Conservation (phyloP, 2,329 filamentous ascomycete genomes). For the Aspergillus clavatus region DNA sequence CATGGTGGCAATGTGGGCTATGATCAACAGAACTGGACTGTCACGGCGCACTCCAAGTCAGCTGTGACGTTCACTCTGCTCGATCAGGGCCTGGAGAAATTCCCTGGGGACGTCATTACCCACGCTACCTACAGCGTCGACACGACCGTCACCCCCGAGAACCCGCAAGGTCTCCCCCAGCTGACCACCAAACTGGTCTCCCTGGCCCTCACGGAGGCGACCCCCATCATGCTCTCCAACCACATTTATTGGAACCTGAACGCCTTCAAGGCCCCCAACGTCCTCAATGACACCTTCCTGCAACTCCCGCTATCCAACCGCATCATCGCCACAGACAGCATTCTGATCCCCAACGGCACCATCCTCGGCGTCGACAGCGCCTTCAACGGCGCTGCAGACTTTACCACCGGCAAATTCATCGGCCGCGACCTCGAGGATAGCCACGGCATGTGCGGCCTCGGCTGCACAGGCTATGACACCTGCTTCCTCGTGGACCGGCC, state of each 20-base stretch:
- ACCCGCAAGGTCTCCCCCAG: slow-evolving; percentile 39
- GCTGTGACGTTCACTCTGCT: slow-evolving; percentile 46
- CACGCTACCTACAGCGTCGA: slow-evolving; percentile 44
- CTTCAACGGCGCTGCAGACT: slow-evolving; percentile 47
- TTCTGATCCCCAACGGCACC: slow-evolving; percentile 69
- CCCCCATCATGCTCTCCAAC: slow-evolving; percentile 49
- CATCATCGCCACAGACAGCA: slow-evolving; percentile 49
- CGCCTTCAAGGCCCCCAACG: slow-evolving; percentile 41
- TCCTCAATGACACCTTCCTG: slow-evolving; percentile 42
- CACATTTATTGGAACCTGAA: slow-evolving; percentile 52
- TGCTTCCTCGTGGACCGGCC: slow-evolving; percentile 47
- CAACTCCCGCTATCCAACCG: slow-evolving; percentile 45
- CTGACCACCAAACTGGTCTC: slow-evolving; percentile 44
- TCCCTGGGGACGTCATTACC: slow-evolving; percentile 46
- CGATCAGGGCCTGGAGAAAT: slow-evolving; percentile 41
- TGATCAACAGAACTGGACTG: slow-evolving; percentile 48
- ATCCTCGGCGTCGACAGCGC: slow-evolving; percentile 74
- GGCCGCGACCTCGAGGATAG: slow-evolving; percentile 64
- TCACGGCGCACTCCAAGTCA: slow-evolving; percentile 37
- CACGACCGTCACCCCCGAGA: slow-evolving; percentile 31
- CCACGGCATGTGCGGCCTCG: slow-evolving; percentile 68
- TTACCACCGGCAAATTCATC: slow-evolving; percentile 73
- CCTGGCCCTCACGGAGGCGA: slow-evolving; percentile 42
- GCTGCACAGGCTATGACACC: slow-evolving; percentile 79
- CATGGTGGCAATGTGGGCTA: slow-evolving; percentile 49